phyloP scores from a whole-genome alignment of 371 early-diverging fungal species.

The Mucor saturninus region DNA sequence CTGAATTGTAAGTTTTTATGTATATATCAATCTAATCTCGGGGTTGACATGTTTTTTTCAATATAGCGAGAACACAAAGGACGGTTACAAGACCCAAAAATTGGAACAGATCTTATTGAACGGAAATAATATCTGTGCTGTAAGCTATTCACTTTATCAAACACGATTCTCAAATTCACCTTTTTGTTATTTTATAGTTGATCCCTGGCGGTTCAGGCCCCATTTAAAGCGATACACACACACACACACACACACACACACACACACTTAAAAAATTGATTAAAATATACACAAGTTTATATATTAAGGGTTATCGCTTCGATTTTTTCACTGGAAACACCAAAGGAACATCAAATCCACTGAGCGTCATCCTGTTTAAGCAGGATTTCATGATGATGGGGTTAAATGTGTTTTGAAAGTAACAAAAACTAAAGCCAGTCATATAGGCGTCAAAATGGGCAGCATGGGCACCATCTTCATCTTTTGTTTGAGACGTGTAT shows the following conservation, averaged over 20 bases:
- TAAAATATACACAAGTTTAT: not conserved
- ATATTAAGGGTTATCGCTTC: not conserved
- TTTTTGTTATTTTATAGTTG: constrained; percentile 29
- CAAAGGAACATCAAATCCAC: constrained; percentile 5
- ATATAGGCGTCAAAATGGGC: constrained; percentile 94
- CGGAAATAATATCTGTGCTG: constrained; percentile 96
- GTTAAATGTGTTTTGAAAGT: constrained; percentile 39
- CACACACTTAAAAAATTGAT: not conserved
- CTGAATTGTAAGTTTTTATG: constrained; percentile 61
- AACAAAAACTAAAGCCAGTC: constrained; percentile 87
- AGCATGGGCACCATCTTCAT: constrained; percentile 62
- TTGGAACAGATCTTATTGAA: constrained; percentile 92
- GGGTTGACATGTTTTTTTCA: not conserved
- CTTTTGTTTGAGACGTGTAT: constrained; percentile 8
- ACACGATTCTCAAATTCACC: not conserved
- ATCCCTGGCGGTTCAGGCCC: constrained; percentile 49
- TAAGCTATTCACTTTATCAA: constrained; percentile 38
- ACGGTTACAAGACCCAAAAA: constrained; percentile 76
- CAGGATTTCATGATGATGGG: constrained; percentile 17
- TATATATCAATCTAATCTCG: not conserved
- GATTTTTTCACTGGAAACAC: not conserved
- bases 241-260: not conserved
- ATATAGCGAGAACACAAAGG: constrained; percentile 75
- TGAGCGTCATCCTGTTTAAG: constrained; percentile 65
- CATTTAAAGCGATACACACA: constrained; percentile 2